Conservation (phyloP, 306 rosid genomes). For the Pterocarpus santalinus region DNA sequence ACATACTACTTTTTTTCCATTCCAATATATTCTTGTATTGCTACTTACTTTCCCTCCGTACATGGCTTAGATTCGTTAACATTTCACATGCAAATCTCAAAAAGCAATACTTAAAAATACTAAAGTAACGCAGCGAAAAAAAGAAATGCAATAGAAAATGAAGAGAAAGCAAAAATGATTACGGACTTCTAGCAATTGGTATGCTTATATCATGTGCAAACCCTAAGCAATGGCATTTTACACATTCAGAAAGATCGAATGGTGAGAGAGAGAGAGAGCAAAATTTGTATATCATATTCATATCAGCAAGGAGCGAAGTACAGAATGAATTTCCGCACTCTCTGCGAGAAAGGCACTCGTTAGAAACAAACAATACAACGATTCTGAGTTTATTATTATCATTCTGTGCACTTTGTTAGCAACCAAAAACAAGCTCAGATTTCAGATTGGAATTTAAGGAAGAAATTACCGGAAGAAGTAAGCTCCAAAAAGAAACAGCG, state of each 20-base stretch:
- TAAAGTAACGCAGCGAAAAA: not conserved
- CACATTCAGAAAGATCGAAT: slow-evolving; percentile 2
- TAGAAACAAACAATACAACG: slow-evolving; percentile 5
- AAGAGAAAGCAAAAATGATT: not conserved
- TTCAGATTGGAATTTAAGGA: slow-evolving; percentile 19
- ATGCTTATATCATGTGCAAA: slow-evolving; percentile 12
- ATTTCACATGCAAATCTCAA: slow-evolving; percentile 18
- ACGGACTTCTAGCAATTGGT: not conserved
- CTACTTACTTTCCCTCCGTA: not conserved
- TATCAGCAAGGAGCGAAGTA: slow-evolving; percentile 28
- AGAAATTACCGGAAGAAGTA: slow-evolving; percentile 28
- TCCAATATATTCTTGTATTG: not conserved
- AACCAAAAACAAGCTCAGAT: slow-evolving; percentile 25
- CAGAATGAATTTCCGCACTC: not conserved
- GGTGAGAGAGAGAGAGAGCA: not conserved
- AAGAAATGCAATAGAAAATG: not conserved
- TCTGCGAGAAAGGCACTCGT: slow-evolving; percentile 5
- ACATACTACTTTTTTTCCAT: slow-evolving; percentile 23
- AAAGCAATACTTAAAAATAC: not conserved
- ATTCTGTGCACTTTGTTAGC: not conserved
- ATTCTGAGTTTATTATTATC: not conserved
- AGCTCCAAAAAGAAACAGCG: slow-evolving; percentile 16
- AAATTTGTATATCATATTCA: slow-evolving; percentile 12
- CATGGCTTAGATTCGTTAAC: not conserved
- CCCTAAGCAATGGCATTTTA: slow-evolving; percentile 35